Evolutionary conservation across 176 grass and related monocot genomes (phyloP).

Genomic region (Cymbopogon citratus): DNA sequence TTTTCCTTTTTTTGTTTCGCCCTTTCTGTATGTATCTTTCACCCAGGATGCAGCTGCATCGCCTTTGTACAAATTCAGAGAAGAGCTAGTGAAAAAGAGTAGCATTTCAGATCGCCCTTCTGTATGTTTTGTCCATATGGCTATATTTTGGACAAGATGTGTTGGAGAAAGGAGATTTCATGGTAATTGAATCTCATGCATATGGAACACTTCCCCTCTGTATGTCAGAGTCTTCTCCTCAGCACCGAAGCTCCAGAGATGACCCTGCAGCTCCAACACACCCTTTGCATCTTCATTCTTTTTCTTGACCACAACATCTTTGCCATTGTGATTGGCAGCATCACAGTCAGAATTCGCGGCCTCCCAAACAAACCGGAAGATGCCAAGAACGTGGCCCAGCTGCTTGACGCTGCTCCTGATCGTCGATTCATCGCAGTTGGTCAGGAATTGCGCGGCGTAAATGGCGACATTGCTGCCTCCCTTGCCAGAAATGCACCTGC

Average conservation of each 20-base stretch:
- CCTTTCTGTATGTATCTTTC: background rate
- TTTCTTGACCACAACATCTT: slow-evolving; percentile 14
- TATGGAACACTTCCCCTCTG: background rate
- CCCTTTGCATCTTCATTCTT: slow-evolving; percentile 11
- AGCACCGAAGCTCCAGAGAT: slow-evolving; percentile 57
- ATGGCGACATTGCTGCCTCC: slow-evolving; percentile 33
- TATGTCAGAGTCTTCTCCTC: background rate
- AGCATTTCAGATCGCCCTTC: slow-evolving; percentile 29
- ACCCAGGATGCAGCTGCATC: too few relatives aligned
- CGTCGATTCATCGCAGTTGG: slow-evolving; percentile 16
- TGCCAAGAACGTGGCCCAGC: too few relatives aligned
- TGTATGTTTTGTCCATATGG: background rate
- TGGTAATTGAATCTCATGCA: slow-evolving; percentile 47
- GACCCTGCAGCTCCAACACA: slow-evolving; percentile 57
- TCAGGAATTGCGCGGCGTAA: slow-evolving; percentile 41
- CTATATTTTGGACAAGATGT: background rate
- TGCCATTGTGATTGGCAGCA: background rate
- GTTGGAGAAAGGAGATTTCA: background rate
- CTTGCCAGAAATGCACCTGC: slow-evolving; percentile 28
- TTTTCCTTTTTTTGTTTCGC: too few relatives aligned
- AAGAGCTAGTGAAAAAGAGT: slow-evolving; percentile 26
- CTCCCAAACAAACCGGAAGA: too few relatives aligned
- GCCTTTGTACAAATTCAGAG: too few relatives aligned
- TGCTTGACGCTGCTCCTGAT: slow-evolving; percentile 43
- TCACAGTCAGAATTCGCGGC: background rate